Conservation (phyloP, 495 filamentous ascomycete genomes). For the Annulohypoxylon stygium region DNA sequence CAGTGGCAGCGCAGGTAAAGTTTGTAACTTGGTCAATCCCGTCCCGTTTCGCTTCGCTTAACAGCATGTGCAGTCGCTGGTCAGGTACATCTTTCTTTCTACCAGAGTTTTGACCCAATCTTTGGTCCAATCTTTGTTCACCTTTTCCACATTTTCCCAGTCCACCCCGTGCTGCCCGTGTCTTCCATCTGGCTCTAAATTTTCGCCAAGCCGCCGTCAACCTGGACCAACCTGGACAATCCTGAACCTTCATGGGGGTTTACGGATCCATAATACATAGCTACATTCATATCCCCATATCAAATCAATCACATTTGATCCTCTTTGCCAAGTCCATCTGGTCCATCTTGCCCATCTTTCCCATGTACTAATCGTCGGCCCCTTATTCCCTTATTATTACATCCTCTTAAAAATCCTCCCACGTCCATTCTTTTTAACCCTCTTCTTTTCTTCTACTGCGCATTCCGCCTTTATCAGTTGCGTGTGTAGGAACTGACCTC, state of each 20-base stretch:
- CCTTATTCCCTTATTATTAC: constrained; percentile 24
- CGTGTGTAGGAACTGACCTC: constrained; percentile 43
- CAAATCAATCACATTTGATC: constrained; percentile 37
- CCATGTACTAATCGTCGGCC: constrained; percentile 29
- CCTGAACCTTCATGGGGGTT: constrained; percentile 35
- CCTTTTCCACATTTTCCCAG: neutral
- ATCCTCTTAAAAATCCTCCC: constrained; percentile 41
- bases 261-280: neutral
- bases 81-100: neutral
- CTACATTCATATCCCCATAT: constrained; percentile 32
- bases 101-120: neutral
- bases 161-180: constrained; percentile 4
- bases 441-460: constrained; percentile 23
- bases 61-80: neutral
- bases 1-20: no score
- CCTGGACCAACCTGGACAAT: constrained; percentile 15
- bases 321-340: constrained; percentile 39
- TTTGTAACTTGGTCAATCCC: neutral
- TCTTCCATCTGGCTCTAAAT: constrained; percentile 18
- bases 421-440: constrained; percentile 22
- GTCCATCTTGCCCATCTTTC: neutral
- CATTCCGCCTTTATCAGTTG: constrained; percentile 27
- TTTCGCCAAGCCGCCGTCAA: constrained; percentile 45
- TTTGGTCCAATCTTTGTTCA: neutral
- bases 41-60: constrained; percentile 11